These are phyloP conservation scores for Solanum virginianum DNA, from an alignment of 257 asterid genomes.

Conservation along the genomic window DNA sequence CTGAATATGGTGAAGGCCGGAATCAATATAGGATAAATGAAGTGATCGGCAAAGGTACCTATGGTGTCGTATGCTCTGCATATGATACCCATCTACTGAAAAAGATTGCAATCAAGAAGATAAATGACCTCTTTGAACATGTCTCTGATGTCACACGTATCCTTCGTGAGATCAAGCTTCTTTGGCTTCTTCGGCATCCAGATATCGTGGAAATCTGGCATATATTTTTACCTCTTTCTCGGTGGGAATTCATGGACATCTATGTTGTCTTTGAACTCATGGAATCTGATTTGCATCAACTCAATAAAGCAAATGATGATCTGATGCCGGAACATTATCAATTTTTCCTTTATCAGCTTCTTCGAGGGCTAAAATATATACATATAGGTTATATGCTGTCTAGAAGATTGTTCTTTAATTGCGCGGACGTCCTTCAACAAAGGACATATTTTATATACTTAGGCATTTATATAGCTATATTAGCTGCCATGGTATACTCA, in stretches of 20 bases:
- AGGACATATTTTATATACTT: neutral
- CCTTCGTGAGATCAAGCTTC: constrained; percentile 91
- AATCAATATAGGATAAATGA: constrained; percentile 85
- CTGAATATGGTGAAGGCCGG: constrained; percentile 83
- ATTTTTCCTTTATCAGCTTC: constrained; percentile 82
- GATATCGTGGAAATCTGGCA: constrained; percentile 91
- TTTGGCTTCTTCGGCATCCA: constrained; percentile 89
- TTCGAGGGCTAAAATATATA: constrained; percentile 77
- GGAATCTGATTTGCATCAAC: constrained; percentile 99
- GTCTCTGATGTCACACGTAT: constrained; percentile 94
- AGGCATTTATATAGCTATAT: neutral
- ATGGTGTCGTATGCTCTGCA: constrained; percentile 94
- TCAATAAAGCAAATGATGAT: constrained; percentile 82
- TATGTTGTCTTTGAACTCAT: constrained; percentile 82
- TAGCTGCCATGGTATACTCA: neutral
- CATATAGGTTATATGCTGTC: constrained; percentile 51
- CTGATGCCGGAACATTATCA: constrained; percentile 81
- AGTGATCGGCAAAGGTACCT: constrained; percentile 95
- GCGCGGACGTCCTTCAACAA: neutral
- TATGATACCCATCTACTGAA: constrained; percentile 76
- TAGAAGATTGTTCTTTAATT: neutral
- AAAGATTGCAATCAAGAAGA: constrained; percentile 91
- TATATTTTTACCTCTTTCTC: constrained; percentile 85
- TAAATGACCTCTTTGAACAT: constrained; percentile 87
- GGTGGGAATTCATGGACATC: constrained; percentile 88